Percentiles rank a stretch among this genome's conserved stretches.
These are phyloP conservation scores for Ogataea pini DNA, from an alignment of 805 yeast species.

Conservation along the genomic window DNA sequence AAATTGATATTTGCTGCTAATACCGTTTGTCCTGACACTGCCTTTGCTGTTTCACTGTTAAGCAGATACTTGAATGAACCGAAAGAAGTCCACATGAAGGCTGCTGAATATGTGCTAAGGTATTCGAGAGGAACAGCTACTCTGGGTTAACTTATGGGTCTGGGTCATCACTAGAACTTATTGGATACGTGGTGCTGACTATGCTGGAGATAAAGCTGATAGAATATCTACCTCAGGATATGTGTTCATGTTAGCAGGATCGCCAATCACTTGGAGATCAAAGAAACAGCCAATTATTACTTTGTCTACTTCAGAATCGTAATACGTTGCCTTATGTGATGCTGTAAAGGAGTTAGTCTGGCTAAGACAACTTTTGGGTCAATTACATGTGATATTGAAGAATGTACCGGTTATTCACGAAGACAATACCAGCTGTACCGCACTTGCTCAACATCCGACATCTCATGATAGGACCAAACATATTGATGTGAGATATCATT, in stretches of 20 bases:
- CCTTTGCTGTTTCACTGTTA: not conserved
- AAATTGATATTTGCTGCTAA: not conserved
- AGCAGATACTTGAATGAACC: constrained; percentile 6
- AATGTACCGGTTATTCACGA: constrained; percentile 4
- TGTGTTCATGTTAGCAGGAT: constrained; percentile 8
- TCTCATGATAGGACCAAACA: not conserved
- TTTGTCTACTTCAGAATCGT: constrained; percentile 17
- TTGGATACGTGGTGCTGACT: constrained; percentile 21
- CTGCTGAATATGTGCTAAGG: constrained; percentile 10
- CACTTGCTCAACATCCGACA: not conserved
- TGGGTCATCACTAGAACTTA: not conserved
- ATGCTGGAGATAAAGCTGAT: constrained; percentile 11
- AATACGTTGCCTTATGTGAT: constrained; percentile 15
- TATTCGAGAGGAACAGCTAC: constrained; percentile 19
- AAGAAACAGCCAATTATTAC: constrained; percentile 20
- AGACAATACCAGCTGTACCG: constrained; percentile 9
- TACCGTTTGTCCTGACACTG: not conserved
- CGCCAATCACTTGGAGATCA: constrained; percentile 19
- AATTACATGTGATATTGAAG: not conserved
- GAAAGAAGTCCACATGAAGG: constrained; percentile 7
- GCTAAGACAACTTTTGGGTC: constrained; percentile 13
- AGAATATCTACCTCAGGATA: constrained; percentile 14
- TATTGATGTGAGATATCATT: not conserved
- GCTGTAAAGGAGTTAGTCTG: constrained; percentile 14
- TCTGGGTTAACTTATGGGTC: not conserved